Percentiles rank a stretch among this genome's conserved stretches.
phyloP scores from a whole-genome alignment of 176 grass and related monocot genomes.

The Rhipidocladum racemiflorum region DNA sequence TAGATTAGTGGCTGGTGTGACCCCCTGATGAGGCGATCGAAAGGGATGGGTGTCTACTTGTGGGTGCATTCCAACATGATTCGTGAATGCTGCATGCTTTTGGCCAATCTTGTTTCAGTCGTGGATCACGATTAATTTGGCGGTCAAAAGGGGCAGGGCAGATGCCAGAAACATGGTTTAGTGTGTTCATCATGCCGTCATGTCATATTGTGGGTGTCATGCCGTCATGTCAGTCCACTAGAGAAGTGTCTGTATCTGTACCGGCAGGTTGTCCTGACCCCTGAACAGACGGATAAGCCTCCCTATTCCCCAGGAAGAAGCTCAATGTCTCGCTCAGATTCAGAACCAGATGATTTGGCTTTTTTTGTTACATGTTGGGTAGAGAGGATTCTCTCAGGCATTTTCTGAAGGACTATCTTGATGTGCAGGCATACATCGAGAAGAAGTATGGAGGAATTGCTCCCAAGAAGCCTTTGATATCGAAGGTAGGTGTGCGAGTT shows the following conservation, averaged over 20 bases:
- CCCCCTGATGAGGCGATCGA: not conserved
- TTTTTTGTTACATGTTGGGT: not conserved
- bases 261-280: constrained; percentile 18
- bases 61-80: not conserved
- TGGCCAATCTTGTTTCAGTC: not conserved
- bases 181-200: constrained; percentile 14
- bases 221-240: constrained; percentile 29
- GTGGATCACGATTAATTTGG: constrained; percentile 9
- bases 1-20: not conserved
- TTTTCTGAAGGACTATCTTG: not conserved
- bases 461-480: constrained; percentile 91
- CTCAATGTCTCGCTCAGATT: not conserved
- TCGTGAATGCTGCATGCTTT: constrained; percentile 9
- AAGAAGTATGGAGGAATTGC: constrained; percentile 87
- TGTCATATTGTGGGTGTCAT: no score
- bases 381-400: not conserved
- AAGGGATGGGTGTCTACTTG: not conserved
- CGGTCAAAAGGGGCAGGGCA: not conserved
- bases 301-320: not conserved
- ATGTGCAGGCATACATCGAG: constrained; percentile 43
- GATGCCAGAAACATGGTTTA: constrained; percentile 19
- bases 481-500: constrained; percentile 61
- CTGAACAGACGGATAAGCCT: constrained; percentile 28
- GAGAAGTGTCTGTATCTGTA: constrained; percentile 1
- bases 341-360: not conserved